These are phyloP conservation scores for Ceratobasidium sp. DNA, from an alignment of 1,284 basidiomycete genomes.

Conservation along the genomic window DNA sequence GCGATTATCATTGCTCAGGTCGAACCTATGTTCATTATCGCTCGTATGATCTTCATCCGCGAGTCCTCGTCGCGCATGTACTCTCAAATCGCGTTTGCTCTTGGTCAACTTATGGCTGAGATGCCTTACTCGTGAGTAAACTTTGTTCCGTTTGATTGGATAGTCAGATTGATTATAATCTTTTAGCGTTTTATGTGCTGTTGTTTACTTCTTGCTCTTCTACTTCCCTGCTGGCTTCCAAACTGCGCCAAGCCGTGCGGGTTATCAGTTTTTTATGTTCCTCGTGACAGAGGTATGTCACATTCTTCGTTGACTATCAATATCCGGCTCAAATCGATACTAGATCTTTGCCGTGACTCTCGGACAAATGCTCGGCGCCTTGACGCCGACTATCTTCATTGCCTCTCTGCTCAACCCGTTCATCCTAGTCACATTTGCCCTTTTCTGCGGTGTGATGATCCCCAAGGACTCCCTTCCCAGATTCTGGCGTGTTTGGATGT, in stretches of 20 bases:
- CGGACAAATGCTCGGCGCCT: slow-evolving; percentile 71
- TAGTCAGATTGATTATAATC: slow-evolving; percentile 26
- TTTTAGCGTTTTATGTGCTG: slow-evolving; percentile 69
- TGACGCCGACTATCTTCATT: slow-evolving; percentile 79
- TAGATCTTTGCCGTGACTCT: slow-evolving; percentile 41
- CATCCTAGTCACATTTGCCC: slow-evolving; percentile 62
- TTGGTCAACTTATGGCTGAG: slow-evolving; percentile 85
- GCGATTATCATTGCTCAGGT: slow-evolving; percentile 84
- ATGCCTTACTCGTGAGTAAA: slow-evolving; percentile 74
- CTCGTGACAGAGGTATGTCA: slow-evolving; percentile 62
- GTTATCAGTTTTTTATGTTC: slow-evolving; percentile 79
- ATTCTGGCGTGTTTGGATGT: slow-evolving; percentile 85
- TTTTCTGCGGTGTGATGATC: slow-evolving; percentile 86
- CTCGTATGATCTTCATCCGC: slow-evolving; percentile 77
- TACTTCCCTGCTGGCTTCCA: slow-evolving; percentile 77
- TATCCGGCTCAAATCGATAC: background rate
- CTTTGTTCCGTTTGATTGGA: background rate
- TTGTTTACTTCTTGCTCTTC: slow-evolving; percentile 79
- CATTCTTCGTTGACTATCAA: background rate
- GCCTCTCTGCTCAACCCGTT: slow-evolving; percentile 47
- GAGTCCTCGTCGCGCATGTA: slow-evolving; percentile 80
- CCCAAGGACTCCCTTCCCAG: slow-evolving; percentile 59
- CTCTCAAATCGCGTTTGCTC: slow-evolving; percentile 84
- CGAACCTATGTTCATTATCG: slow-evolving; percentile 87
- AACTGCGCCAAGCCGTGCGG: slow-evolving; percentile 72